Evolutionary conservation across 2,329 filamentous ascomycete species (phyloP).

Genomic region (Paraconiothyrium brasiliense): DNA sequence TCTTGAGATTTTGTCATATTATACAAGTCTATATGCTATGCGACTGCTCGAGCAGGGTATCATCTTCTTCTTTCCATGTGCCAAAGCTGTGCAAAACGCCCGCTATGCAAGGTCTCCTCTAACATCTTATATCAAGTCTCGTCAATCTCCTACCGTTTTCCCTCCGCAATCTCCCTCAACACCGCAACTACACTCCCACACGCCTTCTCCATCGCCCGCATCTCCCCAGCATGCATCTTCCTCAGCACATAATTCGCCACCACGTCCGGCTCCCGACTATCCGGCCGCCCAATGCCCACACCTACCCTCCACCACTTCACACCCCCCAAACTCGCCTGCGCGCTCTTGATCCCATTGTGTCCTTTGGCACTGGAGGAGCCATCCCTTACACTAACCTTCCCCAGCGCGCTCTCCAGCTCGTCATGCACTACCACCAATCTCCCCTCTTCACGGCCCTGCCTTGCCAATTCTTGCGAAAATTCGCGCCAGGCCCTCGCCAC

Average conservation of each 20-base stretch:
- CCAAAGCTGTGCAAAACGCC: background rate
- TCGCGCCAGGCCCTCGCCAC: constrained; percentile 72
- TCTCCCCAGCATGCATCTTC: constrained; percentile 63
- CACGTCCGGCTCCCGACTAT: constrained; percentile 69
- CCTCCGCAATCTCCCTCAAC: constrained; percentile 61
- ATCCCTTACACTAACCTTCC: constrained; percentile 70
- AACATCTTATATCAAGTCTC: constrained; percentile 15
- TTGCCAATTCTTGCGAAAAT: constrained; percentile 42
- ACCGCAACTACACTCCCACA: constrained; percentile 61
- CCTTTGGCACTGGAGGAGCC: constrained; percentile 62
- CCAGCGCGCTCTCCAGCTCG: constrained; percentile 79
- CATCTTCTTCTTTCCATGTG: background rate
- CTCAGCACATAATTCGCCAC: constrained; percentile 82
- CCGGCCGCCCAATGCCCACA: constrained; percentile 87
- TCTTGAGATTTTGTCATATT: constrained; percentile 9
- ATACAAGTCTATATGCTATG: constrained; percentile 12
- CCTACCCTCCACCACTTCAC: constrained; percentile 69
- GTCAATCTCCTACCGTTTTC: constrained; percentile 23
- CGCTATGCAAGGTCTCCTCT: background rate
- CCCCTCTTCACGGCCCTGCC: constrained; percentile 39
- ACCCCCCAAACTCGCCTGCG: constrained; percentile 38
- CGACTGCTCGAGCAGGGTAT: constrained; percentile 8
- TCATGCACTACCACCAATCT: constrained; percentile 85
- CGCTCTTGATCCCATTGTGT: constrained; percentile 58
- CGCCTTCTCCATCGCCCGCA: constrained; percentile 57